Conservation (phyloP, 306 rosid species). For the Arachis hypogaea region DNA sequence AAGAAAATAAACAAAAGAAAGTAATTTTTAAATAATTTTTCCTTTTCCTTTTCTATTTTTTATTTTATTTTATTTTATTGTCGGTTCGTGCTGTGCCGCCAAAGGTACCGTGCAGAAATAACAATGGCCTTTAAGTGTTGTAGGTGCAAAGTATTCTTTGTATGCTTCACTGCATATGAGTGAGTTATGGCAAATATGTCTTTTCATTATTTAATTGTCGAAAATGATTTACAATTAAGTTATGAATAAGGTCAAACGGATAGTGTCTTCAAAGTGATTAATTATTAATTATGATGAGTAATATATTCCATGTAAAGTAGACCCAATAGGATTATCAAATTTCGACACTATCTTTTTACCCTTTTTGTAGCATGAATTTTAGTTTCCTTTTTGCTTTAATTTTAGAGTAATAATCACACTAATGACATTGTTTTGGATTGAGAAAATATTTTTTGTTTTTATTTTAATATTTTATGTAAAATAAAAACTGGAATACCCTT, state of each 20-base stretch:
- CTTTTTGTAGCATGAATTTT: neutral
- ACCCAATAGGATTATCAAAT: neutral
- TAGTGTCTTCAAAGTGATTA: neutral
- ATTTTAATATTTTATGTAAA: neutral
- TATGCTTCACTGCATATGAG: neutral
- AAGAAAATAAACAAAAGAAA: too few relatives aligned
- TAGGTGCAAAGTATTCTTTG: slow-evolving; percentile 16
- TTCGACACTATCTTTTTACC: neutral
- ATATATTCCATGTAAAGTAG: slow-evolving; percentile 12
- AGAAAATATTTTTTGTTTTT: slow-evolving; percentile 20
- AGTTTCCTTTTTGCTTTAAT: neutral
- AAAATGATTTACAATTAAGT: slow-evolving; percentile 13
- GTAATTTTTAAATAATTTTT: too few relatives aligned
- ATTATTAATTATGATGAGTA: too few relatives aligned
- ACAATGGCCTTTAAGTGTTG: neutral
- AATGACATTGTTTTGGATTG: slow-evolving; percentile 33
- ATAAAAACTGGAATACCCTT: too few relatives aligned
- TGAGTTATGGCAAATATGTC: neutral
- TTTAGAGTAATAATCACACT: slow-evolving; percentile 43
- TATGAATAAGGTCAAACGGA: neutral
- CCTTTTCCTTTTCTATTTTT: too few relatives aligned
- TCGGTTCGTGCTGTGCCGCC: slow-evolving; percentile 1
- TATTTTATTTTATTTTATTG: neutral
- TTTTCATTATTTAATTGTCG: neutral
- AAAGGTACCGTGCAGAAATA: neutral